A percentile compares a stretch with the other conserved stretches of the same genome.
These are phyloP conservation scores for Chaetomiaceae sp. DNA, from an alignment of 2,329 filamentous ascomycete species.

Conservation along the genomic window DNA sequence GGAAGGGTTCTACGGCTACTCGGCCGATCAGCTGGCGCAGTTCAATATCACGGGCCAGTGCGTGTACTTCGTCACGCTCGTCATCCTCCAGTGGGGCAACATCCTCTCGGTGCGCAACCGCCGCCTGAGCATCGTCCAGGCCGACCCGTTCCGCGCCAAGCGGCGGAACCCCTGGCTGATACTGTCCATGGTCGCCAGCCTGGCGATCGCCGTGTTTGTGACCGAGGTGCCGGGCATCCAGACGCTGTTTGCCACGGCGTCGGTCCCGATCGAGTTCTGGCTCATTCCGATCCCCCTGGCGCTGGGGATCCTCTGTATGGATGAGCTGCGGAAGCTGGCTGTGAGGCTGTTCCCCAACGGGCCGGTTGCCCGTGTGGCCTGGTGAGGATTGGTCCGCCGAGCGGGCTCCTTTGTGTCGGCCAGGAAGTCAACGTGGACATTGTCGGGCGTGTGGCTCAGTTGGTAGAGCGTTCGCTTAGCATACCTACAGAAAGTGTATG, in stretches of 20 bases:
- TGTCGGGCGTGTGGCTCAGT: too few relatives aligned
- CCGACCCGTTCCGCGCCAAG: neutral
- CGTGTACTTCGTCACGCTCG: slow-evolving; percentile 48
- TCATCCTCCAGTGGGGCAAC: slow-evolving; percentile 8
- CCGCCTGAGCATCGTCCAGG: slow-evolving; percentile 2
- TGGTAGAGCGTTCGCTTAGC: too few relatives aligned
- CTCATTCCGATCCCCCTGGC: slow-evolving; percentile 3
- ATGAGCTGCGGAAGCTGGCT: slow-evolving; percentile 3
- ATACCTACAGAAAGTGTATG: too few relatives aligned
- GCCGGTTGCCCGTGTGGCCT: slow-evolving; percentile 2
- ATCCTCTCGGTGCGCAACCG: slow-evolving; percentile 9
- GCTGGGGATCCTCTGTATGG: neutral
- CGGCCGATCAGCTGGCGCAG: slow-evolving; percentile 36
- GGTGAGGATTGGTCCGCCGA: neutral
- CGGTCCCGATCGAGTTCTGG: slow-evolving; percentile 9
- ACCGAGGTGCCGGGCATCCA: slow-evolving; percentile 6
- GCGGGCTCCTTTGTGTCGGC: too few relatives aligned
- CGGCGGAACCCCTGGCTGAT: slow-evolving; percentile 3
- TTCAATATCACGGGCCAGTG: slow-evolving; percentile 36
- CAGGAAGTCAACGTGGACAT: too few relatives aligned
- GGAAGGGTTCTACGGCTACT: slow-evolving; percentile 45
- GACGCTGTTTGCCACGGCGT: slow-evolving; percentile 3
- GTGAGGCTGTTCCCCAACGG: slow-evolving; percentile 1
- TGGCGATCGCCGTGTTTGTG: slow-evolving; percentile 7
- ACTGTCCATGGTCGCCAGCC: neutral